A percentile compares a stretch with the other conserved stretches of the same genome.
These are phyloP conservation scores for Podospora anserina DNA, from an alignment of 495 filamentous ascomycete species.

Conservation along the genomic window DNA sequence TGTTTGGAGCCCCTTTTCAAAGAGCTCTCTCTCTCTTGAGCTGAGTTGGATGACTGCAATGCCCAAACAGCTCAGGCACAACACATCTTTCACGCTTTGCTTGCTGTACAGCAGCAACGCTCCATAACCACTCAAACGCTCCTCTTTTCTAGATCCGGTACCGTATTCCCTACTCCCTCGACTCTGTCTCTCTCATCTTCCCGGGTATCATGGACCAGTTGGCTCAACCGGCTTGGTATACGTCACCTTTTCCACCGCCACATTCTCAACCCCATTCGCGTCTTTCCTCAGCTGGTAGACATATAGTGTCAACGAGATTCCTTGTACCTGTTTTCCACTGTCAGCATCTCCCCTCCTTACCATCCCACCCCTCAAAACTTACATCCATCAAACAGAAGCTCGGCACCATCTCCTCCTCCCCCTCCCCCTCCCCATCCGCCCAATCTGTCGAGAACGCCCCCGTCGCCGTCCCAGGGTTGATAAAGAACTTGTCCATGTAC, in stretches of 20 bases:
- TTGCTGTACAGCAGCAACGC: not conserved
- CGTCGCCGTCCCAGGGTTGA: slow-evolving; percentile 94
- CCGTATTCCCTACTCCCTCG: slow-evolving; percentile 9
- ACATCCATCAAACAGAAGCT: slow-evolving; percentile 99
- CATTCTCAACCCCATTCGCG: slow-evolving; percentile 81
- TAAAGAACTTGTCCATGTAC: slow-evolving; percentile 97
- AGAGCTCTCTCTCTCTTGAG: not conserved
- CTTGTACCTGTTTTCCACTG: slow-evolving; percentile 70
- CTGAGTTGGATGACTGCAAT: not conserved
- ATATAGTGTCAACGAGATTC: slow-evolving; percentile 92
- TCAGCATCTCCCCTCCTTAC: slow-evolving; percentile 17
- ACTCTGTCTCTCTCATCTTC: not conserved
- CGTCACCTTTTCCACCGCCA: slow-evolving; percentile 95
- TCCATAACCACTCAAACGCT: not conserved
- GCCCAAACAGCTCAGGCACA: not conserved
- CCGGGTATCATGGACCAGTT: slow-evolving; percentile 37
- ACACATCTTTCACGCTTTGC: not conserved
- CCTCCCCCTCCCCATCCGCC: slow-evolving; percentile 67
- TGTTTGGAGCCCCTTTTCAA: not conserved
- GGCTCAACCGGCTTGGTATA: slow-evolving; percentile 79
- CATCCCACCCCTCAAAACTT: slow-evolving; percentile 42
- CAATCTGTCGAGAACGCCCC: slow-evolving; percentile 69
- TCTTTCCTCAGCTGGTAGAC: slow-evolving; percentile 95
- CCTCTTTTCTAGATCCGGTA: slow-evolving; percentile 5
- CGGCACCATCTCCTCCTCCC: slow-evolving; percentile 76